Percentiles rank a stretch among this genome's conserved stretches.
Conservation (phyloP, 441 rosid species). For the Manihot esculenta region DNA sequence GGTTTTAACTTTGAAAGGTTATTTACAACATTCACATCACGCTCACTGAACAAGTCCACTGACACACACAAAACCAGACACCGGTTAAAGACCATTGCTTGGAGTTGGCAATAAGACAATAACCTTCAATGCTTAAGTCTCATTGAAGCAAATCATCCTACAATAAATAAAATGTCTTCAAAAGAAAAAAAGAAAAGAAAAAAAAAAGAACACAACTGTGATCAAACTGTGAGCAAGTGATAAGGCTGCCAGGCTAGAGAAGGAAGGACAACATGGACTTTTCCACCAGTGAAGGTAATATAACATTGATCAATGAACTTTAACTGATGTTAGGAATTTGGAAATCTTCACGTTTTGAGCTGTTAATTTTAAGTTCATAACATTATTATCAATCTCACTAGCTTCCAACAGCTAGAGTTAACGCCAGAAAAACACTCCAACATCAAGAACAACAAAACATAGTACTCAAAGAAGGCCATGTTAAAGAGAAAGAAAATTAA, state of each 20-base stretch:
- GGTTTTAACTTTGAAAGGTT: neutral
- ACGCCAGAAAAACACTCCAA: too few relatives aligned
- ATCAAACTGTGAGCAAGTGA: neutral
- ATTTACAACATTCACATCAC: slow-evolving; percentile 7
- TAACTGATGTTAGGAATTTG: neutral
- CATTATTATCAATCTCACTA: neutral
- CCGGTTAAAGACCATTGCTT: neutral
- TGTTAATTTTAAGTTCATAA: neutral
- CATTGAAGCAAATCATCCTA: neutral
- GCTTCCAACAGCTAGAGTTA: slow-evolving; percentile 1
- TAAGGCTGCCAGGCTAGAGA: neutral
- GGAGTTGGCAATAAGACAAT: neutral
- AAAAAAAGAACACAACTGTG: too few relatives aligned
- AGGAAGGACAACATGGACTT: neutral
- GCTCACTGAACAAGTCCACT: neutral
- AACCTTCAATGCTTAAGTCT: neutral
- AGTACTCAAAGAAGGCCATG: neutral
- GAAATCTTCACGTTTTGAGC: neutral
- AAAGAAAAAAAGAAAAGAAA: neutral
- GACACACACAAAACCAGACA: neutral
- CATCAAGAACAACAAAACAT: neutral
- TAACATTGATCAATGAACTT: neutral
- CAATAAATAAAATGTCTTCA: neutral
- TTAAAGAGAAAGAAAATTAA: neutral
- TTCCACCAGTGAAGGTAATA: too few relatives aligned